Evolutionary conservation across 306 rosid species (phyloP).

Genomic region (Boehmeria nivea): DNA sequence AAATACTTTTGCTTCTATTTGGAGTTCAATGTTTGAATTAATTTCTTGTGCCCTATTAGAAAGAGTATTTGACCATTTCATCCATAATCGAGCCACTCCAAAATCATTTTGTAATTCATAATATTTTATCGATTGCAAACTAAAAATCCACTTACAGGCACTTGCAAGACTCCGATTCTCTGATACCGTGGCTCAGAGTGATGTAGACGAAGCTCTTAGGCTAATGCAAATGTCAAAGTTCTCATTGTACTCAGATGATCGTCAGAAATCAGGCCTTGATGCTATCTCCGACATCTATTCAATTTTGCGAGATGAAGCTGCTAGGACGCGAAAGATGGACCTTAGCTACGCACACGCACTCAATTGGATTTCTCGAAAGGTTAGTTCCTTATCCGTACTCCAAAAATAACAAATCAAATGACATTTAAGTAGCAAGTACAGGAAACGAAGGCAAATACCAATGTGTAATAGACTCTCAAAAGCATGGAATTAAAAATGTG

Average conservation of each 20-base stretch:
- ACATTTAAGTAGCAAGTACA: no score
- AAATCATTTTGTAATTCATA: background rate
- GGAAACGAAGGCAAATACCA: no score
- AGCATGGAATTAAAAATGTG: no score
- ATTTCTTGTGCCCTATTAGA: background rate
- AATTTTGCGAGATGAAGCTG: constrained; percentile 89
- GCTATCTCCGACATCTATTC: constrained; percentile 94
- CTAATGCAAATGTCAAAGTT: constrained; percentile 99
- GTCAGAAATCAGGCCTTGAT: constrained; percentile 90
- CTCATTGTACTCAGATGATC: constrained; percentile 91
- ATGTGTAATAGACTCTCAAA: no score
- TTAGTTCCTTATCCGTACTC: constrained; percentile 17
- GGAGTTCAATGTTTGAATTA: background rate
- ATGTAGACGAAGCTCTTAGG: constrained; percentile 92
- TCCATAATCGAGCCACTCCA: background rate
- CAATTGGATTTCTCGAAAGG: constrained; percentile 98
- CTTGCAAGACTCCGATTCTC: constrained; percentile 91
- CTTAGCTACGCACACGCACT: constrained; percentile 86
- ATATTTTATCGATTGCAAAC: background rate
- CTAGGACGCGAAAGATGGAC: constrained; percentile 60
- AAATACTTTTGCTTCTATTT: no score
- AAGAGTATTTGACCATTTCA: background rate
- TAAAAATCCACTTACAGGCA: constrained; percentile 41
- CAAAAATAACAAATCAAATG: background rate
- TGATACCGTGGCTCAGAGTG: constrained; percentile 89